Conservation (phyloP, 2,329 filamentous ascomycete genomes). For the Ambrosiella beaveri region DNA sequence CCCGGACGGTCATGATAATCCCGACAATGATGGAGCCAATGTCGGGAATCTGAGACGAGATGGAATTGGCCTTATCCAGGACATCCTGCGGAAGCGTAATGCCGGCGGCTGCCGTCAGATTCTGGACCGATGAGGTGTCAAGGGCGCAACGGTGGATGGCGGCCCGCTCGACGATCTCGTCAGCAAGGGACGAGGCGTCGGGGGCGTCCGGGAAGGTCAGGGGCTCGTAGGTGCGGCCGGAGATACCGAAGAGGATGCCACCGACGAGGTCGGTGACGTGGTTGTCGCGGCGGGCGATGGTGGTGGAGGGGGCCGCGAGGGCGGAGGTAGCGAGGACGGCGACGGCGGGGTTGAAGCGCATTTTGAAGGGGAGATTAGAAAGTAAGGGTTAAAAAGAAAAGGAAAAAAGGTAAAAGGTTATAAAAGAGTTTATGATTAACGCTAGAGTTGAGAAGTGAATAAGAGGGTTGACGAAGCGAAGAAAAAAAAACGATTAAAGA, state of each 20-base stretch:
- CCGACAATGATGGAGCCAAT: conserved; percentile 6
- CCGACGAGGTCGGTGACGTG: neutral
- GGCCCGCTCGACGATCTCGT: neutral
- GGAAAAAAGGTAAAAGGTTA: neutral
- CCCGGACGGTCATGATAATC: conserved; percentile 1
- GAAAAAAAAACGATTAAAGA: neutral
- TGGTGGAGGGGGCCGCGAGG: conserved; percentile 2
- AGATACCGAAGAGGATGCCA: neutral
- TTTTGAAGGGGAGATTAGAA: conserved; percentile 4
- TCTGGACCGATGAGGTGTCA: neutral
- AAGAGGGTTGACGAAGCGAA: conserved; percentile 1
- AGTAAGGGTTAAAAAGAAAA: neutral
- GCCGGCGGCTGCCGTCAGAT: neutral
- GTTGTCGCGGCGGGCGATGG: neutral
- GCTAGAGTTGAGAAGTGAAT: neutral
- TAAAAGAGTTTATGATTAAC: neutral
- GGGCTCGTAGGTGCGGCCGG: neutral
- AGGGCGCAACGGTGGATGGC: neutral
- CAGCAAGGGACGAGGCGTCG: neutral
- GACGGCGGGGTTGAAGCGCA: conserved; percentile 9
- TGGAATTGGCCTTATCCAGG: neutral
- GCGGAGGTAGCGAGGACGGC: conserved; percentile 6
- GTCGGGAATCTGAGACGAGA: neutral
- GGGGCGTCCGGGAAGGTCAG: neutral
- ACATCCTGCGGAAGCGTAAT: conserved; percentile 4